Base-by-base conservation (phyloP, 768 basidiomycete species). In the Russula brevipes region DNA sequence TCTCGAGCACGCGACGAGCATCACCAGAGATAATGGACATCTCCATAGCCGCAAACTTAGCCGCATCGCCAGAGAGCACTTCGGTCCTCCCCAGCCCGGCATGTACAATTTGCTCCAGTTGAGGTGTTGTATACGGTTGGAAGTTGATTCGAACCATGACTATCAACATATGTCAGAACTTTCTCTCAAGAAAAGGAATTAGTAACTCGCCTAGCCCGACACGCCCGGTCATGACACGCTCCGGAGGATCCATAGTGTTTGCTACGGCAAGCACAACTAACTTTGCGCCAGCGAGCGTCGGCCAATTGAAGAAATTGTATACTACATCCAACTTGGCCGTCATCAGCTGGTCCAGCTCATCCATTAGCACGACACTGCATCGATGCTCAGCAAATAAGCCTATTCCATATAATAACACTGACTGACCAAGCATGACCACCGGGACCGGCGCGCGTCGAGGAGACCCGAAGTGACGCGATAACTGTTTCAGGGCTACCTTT, bases 271-370 rank as follows among this genome's bases (percentile, higher is more conserved):
- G 83, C 2, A 99, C 97, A 56, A 98, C 86, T 5, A 99, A 82
- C 73, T 90, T 91, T 61, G 93, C 94, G 19, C 85, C 86, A 0
- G 83, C 80, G 55, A 97, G 78, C 4, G 94, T 96, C 2, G 97
- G 97, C 96, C 97, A 99, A 72, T 99, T 98, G 81, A 98, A 98
- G 76, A 99, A 98, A 71, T 98, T 98, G 76, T 99, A 99, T 24
- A 99, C 90, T 10, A 99, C 96, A 62, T 99, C 96, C 73, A 98
- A 96, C 72, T 97, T 97, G 17, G 89, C 79, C 1, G 96, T 98
- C 69, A 98, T 85, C 35, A 99, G 81, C 73, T 98, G 97, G 75
- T 99, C 97, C 5, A 99, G 81, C 75, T 99, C 97, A 73, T 99
- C 96, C 92, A 99, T 98, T 16, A 99, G 79, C 5, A 98, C 94